Base-by-base conservation (phyloP, 257 asterid genomes). In the Jaltomata sinuosa region DNA sequence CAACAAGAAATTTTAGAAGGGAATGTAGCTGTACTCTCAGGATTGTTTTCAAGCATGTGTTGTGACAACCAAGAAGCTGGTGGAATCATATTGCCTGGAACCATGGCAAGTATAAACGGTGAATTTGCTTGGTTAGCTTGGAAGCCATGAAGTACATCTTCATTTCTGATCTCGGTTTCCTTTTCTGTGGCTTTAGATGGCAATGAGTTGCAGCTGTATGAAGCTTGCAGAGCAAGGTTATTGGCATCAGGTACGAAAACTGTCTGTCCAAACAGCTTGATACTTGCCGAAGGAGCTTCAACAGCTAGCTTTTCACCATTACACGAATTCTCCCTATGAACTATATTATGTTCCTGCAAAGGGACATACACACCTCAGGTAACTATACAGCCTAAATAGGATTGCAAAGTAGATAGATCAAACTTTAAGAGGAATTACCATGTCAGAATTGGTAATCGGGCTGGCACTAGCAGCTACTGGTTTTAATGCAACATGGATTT, bases 221-320 rank as follows among this genome's bases (percentile, higher is more conserved):
- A 16, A 21, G 52, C 86, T 83, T 79, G 85, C 64, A 61, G 42
- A 87, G 87, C 83, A 82, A 85, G 84, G 74, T 86, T 86, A 22
- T 83, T 82, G 27, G 89, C 57, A 64, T 89, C 94, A 74, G 86
- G 85, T 42, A 93, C 88, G 80, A 85, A 79, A 11, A 95, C 91
- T 0, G 91, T 95, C 88, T 88, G 91, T 76, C 99, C 99, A 68
- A 95, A 94, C 79, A 95, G 89, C 87, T 92, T 95, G 76, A 95
- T 89, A 83, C 94, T 86, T 29, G 88, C 36, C 3, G 61, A 62
- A 81, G 91, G 71, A 53, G 90, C 88, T 32, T 62, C 87, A 7
- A 80, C 52, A 62, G 80, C 86, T 54, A 89, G 69, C 85, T 91
- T 88, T 72, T 88, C 93, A 53, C 49, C 45, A 18, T 90, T 79